These are phyloP conservation scores for Vitis vinifera DNA, from an alignment of 164 flowering plant genomes.

Conservation along the genomic window DNA sequence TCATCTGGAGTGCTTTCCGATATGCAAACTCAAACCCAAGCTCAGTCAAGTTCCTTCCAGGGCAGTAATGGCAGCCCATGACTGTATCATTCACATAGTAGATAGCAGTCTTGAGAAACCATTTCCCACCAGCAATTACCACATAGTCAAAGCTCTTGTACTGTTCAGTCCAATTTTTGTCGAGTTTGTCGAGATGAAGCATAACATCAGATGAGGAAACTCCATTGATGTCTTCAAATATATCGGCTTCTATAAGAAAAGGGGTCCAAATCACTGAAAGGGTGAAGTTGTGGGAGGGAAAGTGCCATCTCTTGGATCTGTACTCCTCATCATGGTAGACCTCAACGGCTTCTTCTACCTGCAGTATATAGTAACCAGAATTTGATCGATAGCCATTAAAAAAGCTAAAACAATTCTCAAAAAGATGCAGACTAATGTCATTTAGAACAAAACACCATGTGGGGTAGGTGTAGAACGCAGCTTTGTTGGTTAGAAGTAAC, in stretches of 20 bases:
- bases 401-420: neutral
- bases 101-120: constrained; percentile 52
- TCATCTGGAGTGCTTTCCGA: constrained; percentile 32
- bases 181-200: constrained; percentile 44
- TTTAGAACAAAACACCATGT: neutral
- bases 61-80: constrained; percentile 51
- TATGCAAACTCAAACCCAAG: constrained; percentile 38
- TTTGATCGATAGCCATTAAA: neutral
- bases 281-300: constrained; percentile 64
- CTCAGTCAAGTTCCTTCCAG: constrained; percentile 39
- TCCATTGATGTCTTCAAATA: constrained; percentile 46
- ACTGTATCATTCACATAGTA: constrained; percentile 33
- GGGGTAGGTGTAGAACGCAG: too few species aligned
- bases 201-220: constrained; percentile 41
- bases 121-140: constrained; percentile 42
- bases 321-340: constrained; percentile 56
- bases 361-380: constrained; percentile 8
- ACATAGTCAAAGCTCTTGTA: constrained; percentile 31
- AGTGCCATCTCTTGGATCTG: constrained; percentile 57
- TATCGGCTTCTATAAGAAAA: constrained; percentile 38
- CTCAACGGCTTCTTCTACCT: constrained; percentile 48
- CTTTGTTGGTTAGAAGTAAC: too few species aligned
- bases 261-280: constrained; percentile 61
- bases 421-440: neutral
- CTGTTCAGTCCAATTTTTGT: constrained; percentile 33